phyloP scores from a whole-genome alignment of 768 basidiomycete genomes.

The Termitomyces sp. region DNA sequence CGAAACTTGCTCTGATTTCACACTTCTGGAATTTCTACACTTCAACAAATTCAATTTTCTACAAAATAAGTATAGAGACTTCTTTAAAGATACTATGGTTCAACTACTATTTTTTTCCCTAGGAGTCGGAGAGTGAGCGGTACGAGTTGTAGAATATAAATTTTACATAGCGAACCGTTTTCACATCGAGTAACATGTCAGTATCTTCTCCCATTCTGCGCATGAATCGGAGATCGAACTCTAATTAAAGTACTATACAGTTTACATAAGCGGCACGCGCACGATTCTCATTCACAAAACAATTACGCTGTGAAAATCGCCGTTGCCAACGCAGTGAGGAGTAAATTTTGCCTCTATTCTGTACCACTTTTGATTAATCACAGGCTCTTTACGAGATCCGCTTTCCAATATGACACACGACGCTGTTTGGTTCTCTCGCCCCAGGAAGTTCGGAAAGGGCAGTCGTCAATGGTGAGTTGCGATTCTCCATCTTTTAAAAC shows the following conservation, averaged over 20 bases:
- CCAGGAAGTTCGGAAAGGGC: conserved; percentile 93
- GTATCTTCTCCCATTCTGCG: no score
- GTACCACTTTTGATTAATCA: not conserved
- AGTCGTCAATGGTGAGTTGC: conserved; percentile 82
- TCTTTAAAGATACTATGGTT: no score
- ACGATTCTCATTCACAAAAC: conserved; percentile 9
- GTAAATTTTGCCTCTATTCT: not conserved
- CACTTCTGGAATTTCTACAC: no score
- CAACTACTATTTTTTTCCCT: no score
- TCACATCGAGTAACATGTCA: no score
- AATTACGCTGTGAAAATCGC: conserved; percentile 8
- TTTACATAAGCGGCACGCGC: conserved; percentile 28
- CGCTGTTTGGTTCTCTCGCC: conserved; percentile 96
- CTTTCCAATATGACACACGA: conserved; percentile 86
- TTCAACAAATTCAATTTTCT: no score
- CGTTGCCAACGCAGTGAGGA: conserved; percentile 21
- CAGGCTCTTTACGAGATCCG: conserved; percentile 15
- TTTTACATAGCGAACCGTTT: no score
- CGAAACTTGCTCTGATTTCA: no score
- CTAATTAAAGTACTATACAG: conserved; percentile 30
- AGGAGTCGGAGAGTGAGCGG: no score
- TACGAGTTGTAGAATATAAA: no score
- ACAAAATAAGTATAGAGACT: no score
- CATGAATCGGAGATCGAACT: conserved; percentile 34
- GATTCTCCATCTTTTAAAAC: not conserved